Base-by-base conservation (phyloP, 306 rosid species). In the Vachellia pachyceras region DNA sequence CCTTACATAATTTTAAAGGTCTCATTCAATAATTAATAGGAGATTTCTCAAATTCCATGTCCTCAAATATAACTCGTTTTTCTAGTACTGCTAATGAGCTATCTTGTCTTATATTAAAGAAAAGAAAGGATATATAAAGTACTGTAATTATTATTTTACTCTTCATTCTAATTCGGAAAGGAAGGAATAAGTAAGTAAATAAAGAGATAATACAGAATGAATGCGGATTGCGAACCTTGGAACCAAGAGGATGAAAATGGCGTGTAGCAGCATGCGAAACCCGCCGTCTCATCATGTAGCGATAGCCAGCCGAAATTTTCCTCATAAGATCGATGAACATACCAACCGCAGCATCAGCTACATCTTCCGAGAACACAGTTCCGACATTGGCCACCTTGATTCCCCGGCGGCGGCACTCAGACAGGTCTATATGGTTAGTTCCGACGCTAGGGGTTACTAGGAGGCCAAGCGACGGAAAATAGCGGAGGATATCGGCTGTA, bases 291-390 rank as follows among this genome's bases (percentile, higher is more conserved):
- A 85, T 82, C 7, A 87, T 70, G 55, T 36, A 82, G 10, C 87
- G 85, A 64, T 90, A 83, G 0, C 77, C 82, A 0, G 77, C 83
- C 0, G 90, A 81, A 5, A 92, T 60, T 60, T 80, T 87, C 44
- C 88, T 77, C 0, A 79, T 45, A 3, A 89, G 92, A 4, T 90
- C 90, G 17, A 90, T 75, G 40, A 88, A 44, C 82, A 92, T 75
- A 6, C 84, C 94, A 3, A 90, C 83, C 0, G 90, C 91, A 76
- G 80, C 12, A 50, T 90, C 91, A 1, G 92, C 92, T 1, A 83
- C 94, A 39, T 90, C 91, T 25, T 79, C 87, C 0, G 91, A 82
- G 39, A 49, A 89, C 4, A 78, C 2, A 66, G 57, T 77, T 6
- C 86, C 80, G 1, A 88, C 84, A n/a, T 46, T 61, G 55, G 89